Conservation (phyloP, 2,329 filamentous ascomycete genomes). For the Colletotrichum tropicicola region DNA sequence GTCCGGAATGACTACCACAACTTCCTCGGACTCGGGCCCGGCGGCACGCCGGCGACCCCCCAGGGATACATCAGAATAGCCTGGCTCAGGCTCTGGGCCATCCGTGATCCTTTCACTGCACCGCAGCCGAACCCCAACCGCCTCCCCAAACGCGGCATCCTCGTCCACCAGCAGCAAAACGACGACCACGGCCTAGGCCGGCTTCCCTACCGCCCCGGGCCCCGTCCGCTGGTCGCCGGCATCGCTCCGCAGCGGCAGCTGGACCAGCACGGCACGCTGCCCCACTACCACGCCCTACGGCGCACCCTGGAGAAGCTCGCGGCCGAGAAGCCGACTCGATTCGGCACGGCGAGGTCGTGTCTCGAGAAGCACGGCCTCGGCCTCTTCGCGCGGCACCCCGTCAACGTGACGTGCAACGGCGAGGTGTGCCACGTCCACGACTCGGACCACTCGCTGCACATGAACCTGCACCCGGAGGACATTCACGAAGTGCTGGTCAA, state of each 20-base stretch:
- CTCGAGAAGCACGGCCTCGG: constrained; percentile 86
- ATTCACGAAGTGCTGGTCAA: constrained; percentile 75
- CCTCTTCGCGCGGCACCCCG: constrained; percentile 73
- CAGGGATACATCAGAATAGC: constrained; percentile 78
- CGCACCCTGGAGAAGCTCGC: constrained; percentile 62
- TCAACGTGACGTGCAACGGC: constrained; percentile 78
- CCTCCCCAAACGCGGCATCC: constrained; percentile 66
- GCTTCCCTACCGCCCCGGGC: constrained; percentile 70
- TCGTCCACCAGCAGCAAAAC: constrained; percentile 44
- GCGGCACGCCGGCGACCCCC: constrained; percentile 80
- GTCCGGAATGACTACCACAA: constrained; percentile 78
- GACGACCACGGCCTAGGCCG: constrained; percentile 34
- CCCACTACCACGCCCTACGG: constrained; percentile 65
- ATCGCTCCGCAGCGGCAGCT: constrained; percentile 86
- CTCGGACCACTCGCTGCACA: constrained; percentile 79
- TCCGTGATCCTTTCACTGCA: constrained; percentile 74
- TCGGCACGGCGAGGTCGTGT: constrained; percentile 74
- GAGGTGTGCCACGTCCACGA: constrained; percentile 85
- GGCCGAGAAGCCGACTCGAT: constrained; percentile 50
- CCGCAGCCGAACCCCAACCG: constrained; percentile 60
- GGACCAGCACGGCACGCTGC: constrained; percentile 67
- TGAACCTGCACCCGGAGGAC: constrained; percentile 83
- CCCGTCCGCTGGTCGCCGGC: constrained; percentile 74
- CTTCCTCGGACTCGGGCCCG: constrained; percentile 81
- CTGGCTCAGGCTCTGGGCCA: constrained; percentile 74